These are phyloP conservation scores for Aspergillus hiratsukae DNA, from an alignment of 2,329 filamentous ascomycete species.

Conservation along the genomic window DNA sequence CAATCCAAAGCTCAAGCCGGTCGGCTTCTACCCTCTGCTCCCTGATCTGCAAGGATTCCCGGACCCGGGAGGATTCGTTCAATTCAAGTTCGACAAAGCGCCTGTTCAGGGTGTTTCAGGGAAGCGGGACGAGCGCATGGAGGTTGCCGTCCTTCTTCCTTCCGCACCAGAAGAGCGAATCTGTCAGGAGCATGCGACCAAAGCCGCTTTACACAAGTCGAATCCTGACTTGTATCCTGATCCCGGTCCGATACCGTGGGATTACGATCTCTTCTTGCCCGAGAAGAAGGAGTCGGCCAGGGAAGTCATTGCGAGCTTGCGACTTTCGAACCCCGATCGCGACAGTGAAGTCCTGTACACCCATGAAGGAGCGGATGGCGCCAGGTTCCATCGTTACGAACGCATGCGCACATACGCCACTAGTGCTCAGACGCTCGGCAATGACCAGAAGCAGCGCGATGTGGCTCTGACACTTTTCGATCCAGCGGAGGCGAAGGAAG, in stretches of 20 bases:
- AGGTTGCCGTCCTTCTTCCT: slow-evolving; percentile 55
- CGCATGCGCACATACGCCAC: slow-evolving; percentile 60
- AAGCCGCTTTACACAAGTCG: slow-evolving; percentile 44
- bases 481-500: slow-evolving; percentile 30
- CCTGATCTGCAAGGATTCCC: slow-evolving; percentile 59
- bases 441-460: slow-evolving; percentile 51
- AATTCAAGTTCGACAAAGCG: slow-evolving; percentile 60
- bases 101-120: slow-evolving; percentile 47
- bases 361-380: slow-evolving; percentile 39
- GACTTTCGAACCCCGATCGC: slow-evolving; percentile 49
- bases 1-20: slow-evolving; percentile 52
- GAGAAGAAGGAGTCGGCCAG: slow-evolving; percentile 43
- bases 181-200: slow-evolving; percentile 45
- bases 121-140: slow-evolving; percentile 55
- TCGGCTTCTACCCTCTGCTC: slow-evolving; percentile 57
- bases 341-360: slow-evolving; percentile 51
- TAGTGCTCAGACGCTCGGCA: slow-evolving; percentile 48
- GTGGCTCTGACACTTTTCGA: slow-evolving; percentile 58
- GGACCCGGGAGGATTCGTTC: slow-evolving; percentile 54
- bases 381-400: slow-evolving; percentile 51
- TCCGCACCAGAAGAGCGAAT: slow-evolving; percentile 46
- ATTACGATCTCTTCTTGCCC: slow-evolving; percentile 59
- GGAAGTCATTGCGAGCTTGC: slow-evolving; percentile 54
- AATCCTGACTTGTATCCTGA: slow-evolving; percentile 49
- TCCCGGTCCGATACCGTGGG: slow-evolving; percentile 50